Evolutionary conservation across 331 rosid genomes (phyloP).

Genomic region (Malus hybrid): DNA sequence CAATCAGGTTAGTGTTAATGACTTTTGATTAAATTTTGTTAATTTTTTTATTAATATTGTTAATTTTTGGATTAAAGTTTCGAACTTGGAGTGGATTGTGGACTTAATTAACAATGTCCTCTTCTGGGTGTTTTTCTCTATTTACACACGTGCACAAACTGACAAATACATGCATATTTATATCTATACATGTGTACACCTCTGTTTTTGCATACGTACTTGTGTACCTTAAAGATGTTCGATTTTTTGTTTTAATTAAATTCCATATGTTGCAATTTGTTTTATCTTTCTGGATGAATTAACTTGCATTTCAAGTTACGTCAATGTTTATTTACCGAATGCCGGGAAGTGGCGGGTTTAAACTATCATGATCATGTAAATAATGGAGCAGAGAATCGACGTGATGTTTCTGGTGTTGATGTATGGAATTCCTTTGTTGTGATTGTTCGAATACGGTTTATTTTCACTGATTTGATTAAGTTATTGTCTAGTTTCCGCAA

Average conservation of each 20-base stretch:
- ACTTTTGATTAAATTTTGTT: background rate
- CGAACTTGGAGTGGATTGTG: background rate
- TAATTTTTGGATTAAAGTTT: background rate
- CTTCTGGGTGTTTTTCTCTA: background rate
- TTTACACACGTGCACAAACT: background rate
- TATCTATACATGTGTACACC: background rate
- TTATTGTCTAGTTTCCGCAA: background rate
- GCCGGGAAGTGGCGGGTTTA: background rate
- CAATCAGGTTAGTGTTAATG: slow-evolving; percentile 41
- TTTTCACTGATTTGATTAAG: background rate
- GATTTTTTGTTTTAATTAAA: background rate
- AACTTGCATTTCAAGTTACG: background rate
- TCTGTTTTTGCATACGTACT: background rate
- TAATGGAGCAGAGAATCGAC: background rate
- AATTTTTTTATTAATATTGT: background rate
- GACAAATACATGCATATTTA: background rate
- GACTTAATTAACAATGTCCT: background rate
- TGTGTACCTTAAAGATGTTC: background rate
- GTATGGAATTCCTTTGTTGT: background rate
- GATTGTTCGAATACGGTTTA: background rate
- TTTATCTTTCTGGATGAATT: background rate
- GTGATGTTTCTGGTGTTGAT: background rate
- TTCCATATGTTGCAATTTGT: background rate
- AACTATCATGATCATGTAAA: background rate
- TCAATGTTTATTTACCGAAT: background rate